Conservation (phyloP, 805 yeast species). For the Candida tammaniensis region DNA sequence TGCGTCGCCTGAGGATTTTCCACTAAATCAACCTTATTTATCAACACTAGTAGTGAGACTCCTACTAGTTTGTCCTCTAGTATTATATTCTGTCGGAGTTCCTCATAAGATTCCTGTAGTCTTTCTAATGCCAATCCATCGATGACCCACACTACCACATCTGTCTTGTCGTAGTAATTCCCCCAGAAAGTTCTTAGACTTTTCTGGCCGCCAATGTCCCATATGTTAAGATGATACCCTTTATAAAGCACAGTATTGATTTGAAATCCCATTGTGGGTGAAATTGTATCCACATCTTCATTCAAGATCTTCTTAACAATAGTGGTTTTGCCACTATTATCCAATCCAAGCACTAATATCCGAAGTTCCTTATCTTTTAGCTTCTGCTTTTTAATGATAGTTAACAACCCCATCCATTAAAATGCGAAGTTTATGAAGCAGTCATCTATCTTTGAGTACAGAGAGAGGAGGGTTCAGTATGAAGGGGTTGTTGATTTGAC, state of each 20-base stretch:
- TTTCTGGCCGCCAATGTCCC: constrained; percentile 83
- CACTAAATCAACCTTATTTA: constrained; percentile 61
- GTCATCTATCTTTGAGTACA: constrained; percentile 5
- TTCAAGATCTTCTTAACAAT: constrained; percentile 59
- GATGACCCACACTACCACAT: constrained; percentile 81
- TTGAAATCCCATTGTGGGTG: constrained; percentile 90
- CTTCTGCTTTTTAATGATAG: constrained; percentile 79
- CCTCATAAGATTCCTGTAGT: constrained; percentile 60
- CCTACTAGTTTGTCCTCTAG: constrained; percentile 70
- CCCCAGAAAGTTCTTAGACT: constrained; percentile 53
- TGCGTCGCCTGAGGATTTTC: constrained; percentile 17
- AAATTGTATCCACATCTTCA: constrained; percentile 50
- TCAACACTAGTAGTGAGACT: constrained; percentile 59
- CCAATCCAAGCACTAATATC: constrained; percentile 77
- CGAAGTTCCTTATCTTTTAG: constrained; percentile 75
- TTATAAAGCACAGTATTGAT: constrained; percentile 55
- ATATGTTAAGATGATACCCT: constrained; percentile 52
- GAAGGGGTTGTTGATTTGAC: constrained; percentile 4
- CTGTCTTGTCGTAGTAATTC: constrained; percentile 80
- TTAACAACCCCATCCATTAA: constrained; percentile 68
- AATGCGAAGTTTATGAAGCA: constrained; percentile 7
- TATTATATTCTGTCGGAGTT: constrained; percentile 58
- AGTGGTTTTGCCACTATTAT: constrained; percentile 90
- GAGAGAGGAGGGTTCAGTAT: not conserved
- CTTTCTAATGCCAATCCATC: constrained; percentile 65